A percentile compares a stretch with the other conserved stretches of the same genome.
phyloP scores from a whole-genome alignment of 176 grass and related monocot species.

The Phoenix dactylifera region DNA sequence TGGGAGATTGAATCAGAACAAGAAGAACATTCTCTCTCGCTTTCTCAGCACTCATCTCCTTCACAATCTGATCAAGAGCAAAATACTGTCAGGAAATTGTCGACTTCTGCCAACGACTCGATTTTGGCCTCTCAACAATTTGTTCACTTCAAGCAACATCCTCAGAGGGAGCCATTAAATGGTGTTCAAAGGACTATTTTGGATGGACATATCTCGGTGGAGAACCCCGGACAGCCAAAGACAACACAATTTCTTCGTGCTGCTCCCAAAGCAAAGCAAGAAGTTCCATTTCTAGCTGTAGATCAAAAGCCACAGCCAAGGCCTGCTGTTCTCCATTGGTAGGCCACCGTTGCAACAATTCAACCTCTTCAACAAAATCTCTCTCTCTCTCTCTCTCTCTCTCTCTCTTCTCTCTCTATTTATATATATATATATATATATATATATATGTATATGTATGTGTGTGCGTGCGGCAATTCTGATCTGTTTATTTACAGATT shows the following conservation, averaged over 20 bases:
- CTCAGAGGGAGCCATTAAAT: slow-evolving; percentile 17
- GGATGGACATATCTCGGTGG: slow-evolving; percentile 2
- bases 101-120: slow-evolving; percentile 42
- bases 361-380: neutral
- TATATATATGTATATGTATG: too few species aligned
- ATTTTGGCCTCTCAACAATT: slow-evolving; percentile 42
- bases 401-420: too few species aligned
- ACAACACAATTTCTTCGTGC: slow-evolving; percentile 39
- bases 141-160: slow-evolving; percentile 30
- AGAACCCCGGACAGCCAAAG: slow-evolving; percentile 34
- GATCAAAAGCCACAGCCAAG: slow-evolving; percentile 40
- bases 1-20: slow-evolving; percentile 58
- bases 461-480: too few species aligned
- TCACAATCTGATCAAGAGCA: slow-evolving; percentile 91
- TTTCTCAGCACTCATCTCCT: slow-evolving; percentile 88
- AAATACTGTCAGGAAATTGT: slow-evolving; percentile 51
- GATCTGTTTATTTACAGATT: slow-evolving; percentile 35
- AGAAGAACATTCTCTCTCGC: slow-evolving; percentile 83
- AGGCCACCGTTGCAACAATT: neutral
- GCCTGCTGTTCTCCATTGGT: slow-evolving; percentile 40
- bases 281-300: slow-evolving; percentile 45
- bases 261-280: slow-evolving; percentile 37
- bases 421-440: too few species aligned
- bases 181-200: slow-evolving; percentile 23
- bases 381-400: too few species aligned